phyloP scores from a whole-genome alignment of 208 protist genomes.

The Acanthamoeba divionensis region DNA sequence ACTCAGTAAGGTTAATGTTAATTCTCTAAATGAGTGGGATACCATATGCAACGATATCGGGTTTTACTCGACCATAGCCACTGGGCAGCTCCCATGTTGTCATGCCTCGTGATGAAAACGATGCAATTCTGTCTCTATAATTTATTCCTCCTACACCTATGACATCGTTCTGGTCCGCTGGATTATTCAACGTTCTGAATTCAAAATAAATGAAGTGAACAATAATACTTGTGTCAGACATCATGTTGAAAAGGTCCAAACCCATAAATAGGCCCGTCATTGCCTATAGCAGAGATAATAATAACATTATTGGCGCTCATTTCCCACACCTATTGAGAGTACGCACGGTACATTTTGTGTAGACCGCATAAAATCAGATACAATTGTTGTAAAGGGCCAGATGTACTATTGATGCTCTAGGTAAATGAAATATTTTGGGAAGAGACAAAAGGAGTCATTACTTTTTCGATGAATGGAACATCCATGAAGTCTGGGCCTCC shows the following conservation, averaged over 20 bases:
- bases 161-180: conserved; percentile 92
- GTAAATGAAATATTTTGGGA: too few relatives aligned
- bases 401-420: too few relatives aligned
- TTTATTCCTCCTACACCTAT: conserved; percentile 90
- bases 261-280: conserved; percentile 93
- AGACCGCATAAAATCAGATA: conserved; percentile 93
- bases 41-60: conserved; percentile 92
- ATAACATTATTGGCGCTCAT: conserved; percentile 86
- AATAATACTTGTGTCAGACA: neutral
- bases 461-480: conserved; percentile 88
- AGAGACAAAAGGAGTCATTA: neutral
- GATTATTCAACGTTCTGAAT: conserved; percentile 90
- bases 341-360: conserved; percentile 88
- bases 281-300: conserved; percentile 95
- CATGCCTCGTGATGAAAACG: conserved; percentile 90
- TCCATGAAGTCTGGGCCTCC: conserved; percentile 94
- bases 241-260: neutral
- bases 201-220: neutral
- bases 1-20: neutral
- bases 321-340: conserved; percentile 87
- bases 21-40: too few relatives aligned
- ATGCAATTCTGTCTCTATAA: conserved; percentile 64
- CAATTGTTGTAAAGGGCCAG: too few relatives aligned
- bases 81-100: conserved; percentile 92
- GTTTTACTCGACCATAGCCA: conserved; percentile 92